phyloP scores from a whole-genome alignment of 768 basidiomycete genomes.

The Tulasnella sp. region DNA sequence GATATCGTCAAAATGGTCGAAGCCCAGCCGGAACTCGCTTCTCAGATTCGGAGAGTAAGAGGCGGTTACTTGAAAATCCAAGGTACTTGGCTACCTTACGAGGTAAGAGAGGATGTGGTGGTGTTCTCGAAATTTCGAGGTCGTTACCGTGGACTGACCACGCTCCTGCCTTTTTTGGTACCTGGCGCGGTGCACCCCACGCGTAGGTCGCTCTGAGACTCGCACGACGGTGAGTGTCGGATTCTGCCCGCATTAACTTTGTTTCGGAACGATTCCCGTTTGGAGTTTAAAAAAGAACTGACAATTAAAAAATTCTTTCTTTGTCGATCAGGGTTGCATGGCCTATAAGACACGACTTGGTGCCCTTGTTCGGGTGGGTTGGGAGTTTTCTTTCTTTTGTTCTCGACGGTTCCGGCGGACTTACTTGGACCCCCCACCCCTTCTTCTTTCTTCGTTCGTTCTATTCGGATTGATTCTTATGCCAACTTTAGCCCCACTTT shows the following conservation, averaged over 20 bases:
- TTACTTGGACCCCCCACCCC: background rate
- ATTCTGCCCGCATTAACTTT: background rate
- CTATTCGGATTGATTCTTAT: background rate
- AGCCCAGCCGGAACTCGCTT: slow-evolving; percentile 78
- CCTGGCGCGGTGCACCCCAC: background rate
- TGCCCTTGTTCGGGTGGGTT: slow-evolving; percentile 79
- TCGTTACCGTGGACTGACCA: background rate
- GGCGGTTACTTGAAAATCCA: slow-evolving; percentile 78
- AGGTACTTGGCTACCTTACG: slow-evolving; percentile 91
- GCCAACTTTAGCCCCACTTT: slow-evolving; percentile 57
- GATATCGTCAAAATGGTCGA: slow-evolving; percentile 92
- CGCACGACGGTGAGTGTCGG: slow-evolving; percentile 57
- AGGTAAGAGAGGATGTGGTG: no score
- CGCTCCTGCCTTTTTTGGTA: slow-evolving; percentile 7
- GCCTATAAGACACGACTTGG: slow-evolving; percentile 75
- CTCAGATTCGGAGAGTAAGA: slow-evolving; percentile 72
- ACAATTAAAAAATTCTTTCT: slow-evolving; percentile 3
- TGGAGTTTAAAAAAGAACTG: background rate
- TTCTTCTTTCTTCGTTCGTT: background rate
- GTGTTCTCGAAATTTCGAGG: background rate
- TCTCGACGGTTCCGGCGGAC: background rate
- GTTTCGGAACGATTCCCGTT: background rate
- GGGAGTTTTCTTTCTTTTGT: background rate
- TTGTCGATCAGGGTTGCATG: slow-evolving; percentile 64
- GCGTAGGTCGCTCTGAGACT: slow-evolving; percentile 65